phyloP scores from a whole-genome alignment of 148 eudicot species.

The Pharnaceum exiguum region DNA sequence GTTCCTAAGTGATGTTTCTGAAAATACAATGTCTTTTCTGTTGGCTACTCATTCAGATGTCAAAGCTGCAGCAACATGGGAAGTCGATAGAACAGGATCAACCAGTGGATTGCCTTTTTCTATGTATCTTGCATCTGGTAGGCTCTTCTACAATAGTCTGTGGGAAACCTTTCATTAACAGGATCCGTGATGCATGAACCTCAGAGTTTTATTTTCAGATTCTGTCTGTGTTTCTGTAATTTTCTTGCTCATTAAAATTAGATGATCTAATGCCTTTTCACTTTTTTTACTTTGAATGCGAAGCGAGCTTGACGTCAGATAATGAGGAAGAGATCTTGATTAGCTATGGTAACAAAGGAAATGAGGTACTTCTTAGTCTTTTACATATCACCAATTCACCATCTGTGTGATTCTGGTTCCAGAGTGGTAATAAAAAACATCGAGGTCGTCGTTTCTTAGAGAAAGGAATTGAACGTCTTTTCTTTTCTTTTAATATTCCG shows the following conservation, averaged over 20 bases:
- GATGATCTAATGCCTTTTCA: background rate
- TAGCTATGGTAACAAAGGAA: constrained; percentile 95
- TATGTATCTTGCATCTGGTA: constrained; percentile 94
- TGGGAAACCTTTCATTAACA: background rate
- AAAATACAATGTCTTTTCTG: too few relatives aligned
- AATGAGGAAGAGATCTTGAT: constrained; percentile 70
- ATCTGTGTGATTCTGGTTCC: background rate
- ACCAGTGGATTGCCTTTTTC: constrained; percentile 67
- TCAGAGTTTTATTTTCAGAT: background rate
- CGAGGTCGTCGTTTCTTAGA: too few relatives aligned
- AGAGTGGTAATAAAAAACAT: background rate
- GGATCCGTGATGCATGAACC: background rate
- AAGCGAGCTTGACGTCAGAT: constrained; percentile 39
- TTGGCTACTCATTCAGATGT: constrained; percentile 38
- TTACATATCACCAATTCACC: background rate
- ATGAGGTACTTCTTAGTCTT: constrained; percentile 58
- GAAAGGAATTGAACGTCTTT: too few relatives aligned
- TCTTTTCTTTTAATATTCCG: too few relatives aligned
- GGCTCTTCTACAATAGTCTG: background rate
- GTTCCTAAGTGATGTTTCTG: too few relatives aligned
- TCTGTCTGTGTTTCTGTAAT: background rate
- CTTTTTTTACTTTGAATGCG: constrained; percentile 13
- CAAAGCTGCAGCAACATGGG: constrained; percentile 88
- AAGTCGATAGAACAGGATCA: constrained; percentile 83
- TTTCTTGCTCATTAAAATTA: background rate